Percentiles rank a stretch among this genome's conserved stretches.
Conservation (phyloP, 1,139 yeast genomes). For the Hansenula lynferdii region DNA sequence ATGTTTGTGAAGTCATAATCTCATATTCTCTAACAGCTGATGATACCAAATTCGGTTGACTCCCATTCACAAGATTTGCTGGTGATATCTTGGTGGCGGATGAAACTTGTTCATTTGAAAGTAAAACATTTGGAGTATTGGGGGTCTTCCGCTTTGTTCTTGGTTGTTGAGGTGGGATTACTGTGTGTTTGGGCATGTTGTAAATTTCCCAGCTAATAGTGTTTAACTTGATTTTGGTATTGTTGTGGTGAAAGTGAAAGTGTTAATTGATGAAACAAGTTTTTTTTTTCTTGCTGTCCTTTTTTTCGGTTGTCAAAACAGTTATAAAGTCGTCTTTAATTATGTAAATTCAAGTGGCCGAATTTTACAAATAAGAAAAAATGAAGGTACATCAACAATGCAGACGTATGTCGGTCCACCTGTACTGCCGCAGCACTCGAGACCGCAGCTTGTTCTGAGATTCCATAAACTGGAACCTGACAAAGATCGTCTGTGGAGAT, state of each 20-base stretch:
- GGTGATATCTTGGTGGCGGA: neutral
- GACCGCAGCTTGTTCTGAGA: neutral
- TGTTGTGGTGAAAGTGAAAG: neutral
- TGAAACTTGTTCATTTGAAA: neutral
- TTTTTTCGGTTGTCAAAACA: neutral
- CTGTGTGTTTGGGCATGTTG: neutral
- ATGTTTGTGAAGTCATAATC: conserved; percentile 27
- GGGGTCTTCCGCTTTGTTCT: neutral
- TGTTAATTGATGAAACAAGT: neutral
- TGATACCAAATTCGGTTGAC: neutral
- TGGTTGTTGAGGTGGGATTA: neutral
- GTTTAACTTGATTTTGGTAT: neutral
- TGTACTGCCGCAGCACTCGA: neutral
- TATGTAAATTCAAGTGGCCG: neutral
- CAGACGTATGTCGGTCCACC: neutral
- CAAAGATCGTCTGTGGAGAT: no score
- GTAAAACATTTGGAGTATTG: neutral
- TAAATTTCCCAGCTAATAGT: neutral
- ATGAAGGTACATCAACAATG: neutral
- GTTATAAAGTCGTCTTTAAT: neutral
- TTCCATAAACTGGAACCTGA: neutral
- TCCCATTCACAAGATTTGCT: neutral
- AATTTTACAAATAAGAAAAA: neutral
- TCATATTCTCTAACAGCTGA: conserved; percentile 7
- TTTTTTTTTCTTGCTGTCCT: neutral